A percentile compares a stretch with the other conserved stretches of the same genome.
Conservation (phyloP, 768 basidiomycete species). For the Kwoniella sp. region DNA sequence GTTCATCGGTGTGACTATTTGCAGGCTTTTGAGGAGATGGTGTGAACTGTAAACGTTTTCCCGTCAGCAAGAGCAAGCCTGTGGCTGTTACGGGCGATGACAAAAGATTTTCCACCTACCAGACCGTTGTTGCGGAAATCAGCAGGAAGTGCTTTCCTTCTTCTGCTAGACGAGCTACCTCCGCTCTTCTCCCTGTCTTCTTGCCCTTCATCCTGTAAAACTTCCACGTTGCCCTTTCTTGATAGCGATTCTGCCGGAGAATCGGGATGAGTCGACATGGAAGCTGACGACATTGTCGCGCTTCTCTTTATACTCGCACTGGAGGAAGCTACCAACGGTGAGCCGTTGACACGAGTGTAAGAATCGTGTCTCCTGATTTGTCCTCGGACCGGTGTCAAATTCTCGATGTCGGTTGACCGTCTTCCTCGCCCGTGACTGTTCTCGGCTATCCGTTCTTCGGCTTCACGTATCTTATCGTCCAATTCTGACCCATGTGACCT, state of each 20-base stretch:
- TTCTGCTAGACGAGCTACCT: constrained; percentile 36
- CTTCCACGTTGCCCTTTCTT: neutral
- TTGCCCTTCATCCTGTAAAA: constrained; percentile 11
- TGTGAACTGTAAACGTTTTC: constrained; percentile 30
- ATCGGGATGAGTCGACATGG: neutral
- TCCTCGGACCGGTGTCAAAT: constrained; percentile 4
- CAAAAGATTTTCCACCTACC: constrained; percentile 18
- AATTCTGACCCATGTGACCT: constrained; percentile 20
- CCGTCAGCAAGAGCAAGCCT: no score
- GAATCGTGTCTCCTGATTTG: constrained; percentile 13
- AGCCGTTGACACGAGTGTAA: constrained; percentile 10
- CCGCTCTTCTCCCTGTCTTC: constrained; percentile 38
- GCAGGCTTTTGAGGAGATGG: constrained; percentile 33
- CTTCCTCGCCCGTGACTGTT: neutral
- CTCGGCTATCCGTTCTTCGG: constrained; percentile 24
- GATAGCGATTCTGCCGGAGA: constrained; percentile 4
- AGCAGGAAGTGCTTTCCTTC: constrained; percentile 37
- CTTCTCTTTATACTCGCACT: constrained; percentile 12
- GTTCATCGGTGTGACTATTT: constrained; percentile 1
- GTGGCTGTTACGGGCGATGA: neutral
- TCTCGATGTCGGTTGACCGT: constrained; percentile 9
- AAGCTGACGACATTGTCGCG: constrained; percentile 15
- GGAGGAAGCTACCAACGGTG: constrained; percentile 9
- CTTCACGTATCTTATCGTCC: constrained; percentile 25
- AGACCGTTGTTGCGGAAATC: constrained; percentile 35